Conservation (phyloP, 805 yeast species). For the Candida krabiensis region DNA sequence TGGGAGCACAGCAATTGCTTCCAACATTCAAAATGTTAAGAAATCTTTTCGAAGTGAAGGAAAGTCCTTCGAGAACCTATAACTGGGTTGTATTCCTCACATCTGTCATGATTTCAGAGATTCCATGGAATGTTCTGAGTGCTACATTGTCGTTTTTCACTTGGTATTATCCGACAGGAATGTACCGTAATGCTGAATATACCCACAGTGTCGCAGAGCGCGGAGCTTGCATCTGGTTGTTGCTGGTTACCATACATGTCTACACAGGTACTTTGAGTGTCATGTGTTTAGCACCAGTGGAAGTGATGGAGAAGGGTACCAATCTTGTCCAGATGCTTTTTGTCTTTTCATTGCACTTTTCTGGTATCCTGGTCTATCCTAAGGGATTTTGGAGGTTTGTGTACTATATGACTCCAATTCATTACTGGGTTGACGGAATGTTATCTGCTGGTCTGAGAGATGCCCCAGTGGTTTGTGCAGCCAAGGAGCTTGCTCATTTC, state of each 20-base stretch:
- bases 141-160: conserved; percentile 61
- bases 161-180: conserved; percentile 70
- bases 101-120: conserved; percentile 62
- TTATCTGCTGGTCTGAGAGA: conserved; percentile 54
- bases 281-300: conserved; percentile 53
- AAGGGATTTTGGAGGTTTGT: conserved; percentile 70
- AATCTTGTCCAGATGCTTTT: conserved; percentile 54
- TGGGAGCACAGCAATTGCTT: conserved; percentile 56
- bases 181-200: conserved; percentile 55
- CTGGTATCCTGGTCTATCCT: conserved; percentile 68
- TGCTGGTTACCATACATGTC: conserved; percentile 44
- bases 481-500: conserved; percentile 44
- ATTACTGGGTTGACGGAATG: conserved; percentile 57
- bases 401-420: conserved; percentile 68
- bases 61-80: conserved; percentile 66
- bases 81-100: conserved; percentile 60
- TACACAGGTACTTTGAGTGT: conserved; percentile 58
- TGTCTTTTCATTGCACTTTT: conserved; percentile 61
- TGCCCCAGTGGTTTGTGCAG: conserved; percentile 44
- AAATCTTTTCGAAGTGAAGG: conserved; percentile 65
- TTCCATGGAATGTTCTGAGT: conserved; percentile 57
- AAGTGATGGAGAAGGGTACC: conserved; percentile 59
- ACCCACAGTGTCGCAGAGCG: conserved; percentile 45
- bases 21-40: conserved; percentile 61
- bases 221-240: conserved; percentile 48